phyloP scores from a whole-genome alignment of 192 early-diverging fungal genomes.

The Jimgerdemannia flammicorona region DNA sequence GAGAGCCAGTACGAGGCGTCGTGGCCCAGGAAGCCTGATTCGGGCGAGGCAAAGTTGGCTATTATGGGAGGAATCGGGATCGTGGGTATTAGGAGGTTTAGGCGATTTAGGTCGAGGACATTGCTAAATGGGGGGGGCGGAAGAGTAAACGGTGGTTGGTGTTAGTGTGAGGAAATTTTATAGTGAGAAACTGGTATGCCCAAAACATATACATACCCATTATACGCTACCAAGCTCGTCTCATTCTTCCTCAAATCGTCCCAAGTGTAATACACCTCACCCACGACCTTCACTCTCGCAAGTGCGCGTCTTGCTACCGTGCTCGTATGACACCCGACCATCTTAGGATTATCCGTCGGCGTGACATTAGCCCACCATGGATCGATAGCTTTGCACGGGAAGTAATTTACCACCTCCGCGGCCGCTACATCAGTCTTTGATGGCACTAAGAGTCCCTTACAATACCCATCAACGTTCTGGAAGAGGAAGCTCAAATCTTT shows the following conservation, averaged over 20 bases:
- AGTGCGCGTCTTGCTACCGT: slow-evolving; percentile 39
- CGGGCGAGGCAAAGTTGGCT: slow-evolving; percentile 36
- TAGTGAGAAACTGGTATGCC: not conserved
- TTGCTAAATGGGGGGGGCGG: slow-evolving; percentile 25
- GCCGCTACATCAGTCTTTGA: slow-evolving; percentile 23
- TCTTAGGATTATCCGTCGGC: slow-evolving; percentile 48
- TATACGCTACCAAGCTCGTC: slow-evolving; percentile 66
- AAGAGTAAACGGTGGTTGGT: not conserved
- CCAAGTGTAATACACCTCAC: slow-evolving; percentile 68
- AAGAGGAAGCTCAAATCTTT: slow-evolving; percentile 76
- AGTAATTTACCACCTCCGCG: slow-evolving; percentile 51
- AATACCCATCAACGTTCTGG: slow-evolving; percentile 67
- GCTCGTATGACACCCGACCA: slow-evolving; percentile 57
- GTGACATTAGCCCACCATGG: slow-evolving; percentile 40
- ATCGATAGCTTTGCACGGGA: slow-evolving; percentile 62
- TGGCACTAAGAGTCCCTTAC: slow-evolving; percentile 53
- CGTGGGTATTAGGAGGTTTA: slow-evolving; percentile 55
- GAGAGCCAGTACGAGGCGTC: slow-evolving; percentile 49
- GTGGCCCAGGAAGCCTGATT: slow-evolving; percentile 42
- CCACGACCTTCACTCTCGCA: slow-evolving; percentile 44
- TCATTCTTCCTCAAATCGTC: slow-evolving; percentile 47
- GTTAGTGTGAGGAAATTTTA: too few relatives aligned
- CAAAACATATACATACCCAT: slow-evolving; percentile 41
- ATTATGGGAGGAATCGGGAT: slow-evolving; percentile 41
- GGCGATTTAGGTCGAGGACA: slow-evolving; percentile 66